A percentile compares a stretch with the other conserved stretches of the same genome.
Conservation (phyloP, 225 moss, liverwort and hornwort species). For the Anthoceros angustus region DNA sequence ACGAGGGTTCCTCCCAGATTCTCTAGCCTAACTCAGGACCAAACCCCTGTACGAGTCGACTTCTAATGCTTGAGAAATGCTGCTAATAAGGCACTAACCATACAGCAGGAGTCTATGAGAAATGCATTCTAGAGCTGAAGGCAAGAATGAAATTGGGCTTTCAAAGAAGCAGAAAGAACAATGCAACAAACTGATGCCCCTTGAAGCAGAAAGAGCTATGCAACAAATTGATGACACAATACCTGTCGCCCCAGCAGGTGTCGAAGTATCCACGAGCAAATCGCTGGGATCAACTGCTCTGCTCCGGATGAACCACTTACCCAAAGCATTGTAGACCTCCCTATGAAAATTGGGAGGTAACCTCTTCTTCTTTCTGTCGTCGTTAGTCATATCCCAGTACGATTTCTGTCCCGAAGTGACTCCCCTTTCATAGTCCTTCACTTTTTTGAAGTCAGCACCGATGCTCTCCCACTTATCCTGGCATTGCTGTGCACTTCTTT, state of each 20-base stretch:
- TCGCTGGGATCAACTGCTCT: slow-evolving; percentile 69
- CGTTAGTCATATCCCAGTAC: slow-evolving; percentile 85
- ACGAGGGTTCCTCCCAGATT: too few relatives aligned
- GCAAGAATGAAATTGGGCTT: too few relatives aligned
- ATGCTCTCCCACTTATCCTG: slow-evolving; percentile 98
- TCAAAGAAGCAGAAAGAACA: too few relatives aligned
- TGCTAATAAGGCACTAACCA: too few relatives aligned
- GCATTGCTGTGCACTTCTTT: slow-evolving; percentile 79
- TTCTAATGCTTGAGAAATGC: too few relatives aligned
- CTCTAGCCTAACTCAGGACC: too few relatives aligned
- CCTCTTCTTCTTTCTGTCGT: slow-evolving; percentile 74
- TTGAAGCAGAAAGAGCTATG: too few relatives aligned
- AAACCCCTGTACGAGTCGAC: too few relatives aligned
- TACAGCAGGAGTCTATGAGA: too few relatives aligned
- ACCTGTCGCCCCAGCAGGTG: slow-evolving; percentile 47
- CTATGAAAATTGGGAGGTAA: slow-evolving; percentile 86
- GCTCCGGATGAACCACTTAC: slow-evolving; percentile 87
- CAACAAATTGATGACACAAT: slow-evolving; percentile 4
- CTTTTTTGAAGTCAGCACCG: slow-evolving; percentile 88
- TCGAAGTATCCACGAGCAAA: slow-evolving; percentile 45
- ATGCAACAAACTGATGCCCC: too few relatives aligned
- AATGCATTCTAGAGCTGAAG: too few relatives aligned
- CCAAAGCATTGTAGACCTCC: slow-evolving; percentile 71
- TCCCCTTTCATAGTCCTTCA: slow-evolving; percentile 81
- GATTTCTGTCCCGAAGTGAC: slow-evolving; percentile 52